Base-by-base conservation (phyloP, 192 early-diverging fungal species). In the Chytriomyces sp. region DNA sequence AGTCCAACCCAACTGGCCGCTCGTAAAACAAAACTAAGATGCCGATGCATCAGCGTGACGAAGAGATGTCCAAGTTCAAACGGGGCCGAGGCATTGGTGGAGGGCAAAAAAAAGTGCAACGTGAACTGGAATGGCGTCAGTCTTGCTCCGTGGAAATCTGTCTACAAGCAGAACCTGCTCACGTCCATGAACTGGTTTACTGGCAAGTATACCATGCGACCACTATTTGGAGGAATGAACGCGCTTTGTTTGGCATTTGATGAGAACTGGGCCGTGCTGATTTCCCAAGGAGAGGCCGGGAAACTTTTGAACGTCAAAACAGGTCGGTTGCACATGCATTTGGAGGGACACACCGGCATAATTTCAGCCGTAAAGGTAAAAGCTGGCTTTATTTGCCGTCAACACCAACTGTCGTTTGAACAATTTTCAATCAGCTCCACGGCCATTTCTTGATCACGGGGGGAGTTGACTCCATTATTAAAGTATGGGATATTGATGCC, bases 81-180 rank as follows among this genome's bases (percentile, higher is more conserved):
- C 26, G 26, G 45, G 5, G 53, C 18, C 11, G 20, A 43, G 10
- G 61, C 69, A 13, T 60, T 75, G 28, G 59, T 65, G 18, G 18
- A 59, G 50, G 72, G 70, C 3, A 8, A n/a, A 7, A 63, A 64
- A 18, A 49, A 66, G 24, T 65, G 69, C 61, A 73, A 72, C n/a
- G 70, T 73, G 6, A 18, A 67, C 50, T 57, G 63, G 46, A 44
- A 44, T 20, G 57, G 48, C 20, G 75, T 84, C 11, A 50, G 66
- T 5, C 53, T 86, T 28, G 46, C 61, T 5, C 82, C 81, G 8
- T 86, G 85, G 85, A 85, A 85, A 62, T 59, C 65, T 8, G 72
- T 85, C 5, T 87, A 82, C 62, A 85, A 79, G 72, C 64, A 87
- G 53, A 87, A 87, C 66, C 76, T 77, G 57, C 60, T 85, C 18